phyloP scores from a whole-genome alignment of 768 basidiomycete species.

The Tylopilus cervinicoccineus region DNA sequence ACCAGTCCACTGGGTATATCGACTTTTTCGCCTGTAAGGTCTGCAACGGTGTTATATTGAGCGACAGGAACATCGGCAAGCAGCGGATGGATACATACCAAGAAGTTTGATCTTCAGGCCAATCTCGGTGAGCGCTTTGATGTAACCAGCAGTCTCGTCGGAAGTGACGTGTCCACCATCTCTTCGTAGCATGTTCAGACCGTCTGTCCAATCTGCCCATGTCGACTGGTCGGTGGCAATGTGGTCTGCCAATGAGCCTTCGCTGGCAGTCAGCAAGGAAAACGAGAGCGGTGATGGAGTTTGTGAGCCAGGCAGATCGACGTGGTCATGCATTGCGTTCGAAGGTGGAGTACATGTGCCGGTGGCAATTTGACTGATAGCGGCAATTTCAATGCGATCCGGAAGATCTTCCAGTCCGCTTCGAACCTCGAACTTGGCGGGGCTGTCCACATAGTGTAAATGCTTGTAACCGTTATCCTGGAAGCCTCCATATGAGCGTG shows the following conservation, averaged over 20 bases:
- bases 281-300: slow-evolving; percentile 69
- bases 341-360: slow-evolving; percentile 70
- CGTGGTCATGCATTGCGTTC: slow-evolving; percentile 56
- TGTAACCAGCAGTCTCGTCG: slow-evolving; percentile 81
- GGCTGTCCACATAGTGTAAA: slow-evolving; percentile 82
- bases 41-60: slow-evolving; percentile 35
- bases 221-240: slow-evolving; percentile 73
- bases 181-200: slow-evolving; percentile 79
- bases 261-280: slow-evolving; percentile 65
- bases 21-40: slow-evolving; percentile 84
- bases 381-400: slow-evolving; percentile 76
- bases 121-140: slow-evolving; percentile 85
- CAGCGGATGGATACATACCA: slow-evolving; percentile 43
- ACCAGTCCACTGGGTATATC: slow-evolving; percentile 80
- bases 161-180: slow-evolving; percentile 83
- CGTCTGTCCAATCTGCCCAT: slow-evolving; percentile 95
- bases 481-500: slow-evolving; percentile 1
- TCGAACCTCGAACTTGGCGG: slow-evolving; percentile 73
- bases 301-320: slow-evolving; percentile 55
- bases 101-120: slow-evolving; percentile 88
- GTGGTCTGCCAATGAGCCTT: slow-evolving; percentile 71
- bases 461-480: slow-evolving; percentile 78
- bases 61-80: background rate
- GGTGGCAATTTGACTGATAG: slow-evolving; percentile 76
- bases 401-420: slow-evolving; percentile 84